A percentile compares a stretch with the other conserved stretches of the same genome.
Evolutionary conservation across 1,139 yeast genomes (phyloP).

Genomic region (Protomyces inundatus): DNA sequence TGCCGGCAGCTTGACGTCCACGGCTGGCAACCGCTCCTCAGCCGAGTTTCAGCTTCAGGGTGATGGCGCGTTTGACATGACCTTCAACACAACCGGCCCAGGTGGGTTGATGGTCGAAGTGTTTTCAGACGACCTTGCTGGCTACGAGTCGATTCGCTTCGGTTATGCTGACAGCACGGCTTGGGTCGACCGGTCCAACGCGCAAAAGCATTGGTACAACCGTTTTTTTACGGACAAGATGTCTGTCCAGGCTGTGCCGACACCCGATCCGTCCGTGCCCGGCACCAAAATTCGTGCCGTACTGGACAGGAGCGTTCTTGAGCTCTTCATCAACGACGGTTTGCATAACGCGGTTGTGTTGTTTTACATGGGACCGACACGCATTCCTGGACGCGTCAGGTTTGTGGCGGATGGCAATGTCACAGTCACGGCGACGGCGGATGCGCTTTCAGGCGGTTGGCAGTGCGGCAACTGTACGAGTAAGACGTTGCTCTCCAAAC

Average conservation of each 20-base stretch:
- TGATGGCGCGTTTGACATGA: slow-evolving; percentile 17
- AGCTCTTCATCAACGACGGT: slow-evolving; percentile 22
- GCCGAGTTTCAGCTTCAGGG: slow-evolving; percentile 1
- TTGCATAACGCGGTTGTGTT: slow-evolving; percentile 12
- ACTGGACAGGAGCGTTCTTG: slow-evolving; percentile 18
- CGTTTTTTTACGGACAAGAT: slow-evolving; percentile 9
- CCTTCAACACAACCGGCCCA: not conserved
- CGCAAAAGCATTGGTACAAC: slow-evolving; percentile 10
- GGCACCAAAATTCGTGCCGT: slow-evolving; percentile 5
- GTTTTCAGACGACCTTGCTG: not conserved
- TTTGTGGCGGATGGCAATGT: slow-evolving; percentile 10
- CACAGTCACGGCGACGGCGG: not conserved
- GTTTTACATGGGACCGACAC: slow-evolving; percentile 6
- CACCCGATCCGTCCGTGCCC: not conserved
- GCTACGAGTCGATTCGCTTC: slow-evolving; percentile 5
- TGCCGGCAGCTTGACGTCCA: not conserved
- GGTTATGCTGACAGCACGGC: slow-evolving; percentile 7
- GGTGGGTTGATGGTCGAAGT: slow-evolving; percentile 3
- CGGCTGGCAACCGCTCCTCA: not conserved
- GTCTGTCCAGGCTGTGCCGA: slow-evolving; percentile 7
- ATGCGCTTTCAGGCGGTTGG: slow-evolving; percentile 8
- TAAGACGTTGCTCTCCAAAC: not conserved
- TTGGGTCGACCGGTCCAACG: slow-evolving; percentile 18
- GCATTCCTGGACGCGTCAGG: slow-evolving; percentile 5
- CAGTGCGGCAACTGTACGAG: slow-evolving; percentile 3